Base-by-base conservation (phyloP, 768 basidiomycete species). In the Rhodocollybia butyracea region DNA sequence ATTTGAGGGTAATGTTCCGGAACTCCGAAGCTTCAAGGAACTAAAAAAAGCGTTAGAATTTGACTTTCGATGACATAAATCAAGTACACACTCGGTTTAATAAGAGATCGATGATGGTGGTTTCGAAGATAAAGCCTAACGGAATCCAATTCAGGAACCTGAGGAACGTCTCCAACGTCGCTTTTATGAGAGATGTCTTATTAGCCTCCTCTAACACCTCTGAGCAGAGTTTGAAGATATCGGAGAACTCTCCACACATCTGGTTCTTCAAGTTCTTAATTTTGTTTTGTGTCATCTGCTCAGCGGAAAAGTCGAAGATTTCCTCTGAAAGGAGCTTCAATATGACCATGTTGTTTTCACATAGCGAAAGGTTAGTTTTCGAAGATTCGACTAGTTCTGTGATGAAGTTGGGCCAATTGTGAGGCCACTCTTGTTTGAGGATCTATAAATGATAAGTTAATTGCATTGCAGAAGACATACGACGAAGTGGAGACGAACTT, bases 341-440 rank as follows among this genome's bases (percentile, higher is more conserved):
- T 68, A 99, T 98, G 70, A 94, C 83, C 97, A 99, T 99, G 76
- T 99, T 99, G 81, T 99, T 99, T 76, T 99, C 97, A 80, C 97
- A 98, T 29, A 98, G 82, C 2, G 91, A 87, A 38, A 98, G 83
- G 68, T 94, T 98, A 40, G 92, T 93, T 72, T 96, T 96, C 41
- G 96, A 98, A 7, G 96, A 97, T 62, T 94, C 89, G 57, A 98
- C 94, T 43, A 98, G 90, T 71, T 98, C 95, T 11, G 91, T 86
- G 64, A 98, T 97, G 77, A 98, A 98, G 21, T 83, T 91, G 30
- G 96, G 95, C 97, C 97, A 99, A 66, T 97, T 94, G 69, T 97
- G 92, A 24, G 96, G 96, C 97, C 97, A 99, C 70, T 98, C 97
- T 77, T 98, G 97, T 73, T 98, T 99, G 60, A 99, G 77, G 58